A percentile compares a stretch with the other conserved stretches of the same genome.
These are phyloP conservation scores for Epicoccum nigrum DNA, from an alignment of 2,329 filamentous ascomycete genomes.

Conservation along the genomic window DNA sequence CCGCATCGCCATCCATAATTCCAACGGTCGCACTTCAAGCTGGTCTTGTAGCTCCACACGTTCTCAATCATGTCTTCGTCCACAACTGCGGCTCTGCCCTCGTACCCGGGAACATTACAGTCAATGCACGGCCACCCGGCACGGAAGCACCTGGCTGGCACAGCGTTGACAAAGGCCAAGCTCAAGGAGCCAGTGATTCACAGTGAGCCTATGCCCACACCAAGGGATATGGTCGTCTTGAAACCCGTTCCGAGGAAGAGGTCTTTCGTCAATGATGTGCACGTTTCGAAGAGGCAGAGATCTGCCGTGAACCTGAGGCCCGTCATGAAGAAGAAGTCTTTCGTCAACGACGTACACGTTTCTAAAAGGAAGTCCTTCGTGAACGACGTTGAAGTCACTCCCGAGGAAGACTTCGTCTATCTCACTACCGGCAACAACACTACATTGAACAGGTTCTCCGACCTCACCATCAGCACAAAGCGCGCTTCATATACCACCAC, in stretches of 20 bases:
- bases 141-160: conserved; percentile 13
- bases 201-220: background rate
- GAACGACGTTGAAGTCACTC: too few species aligned
- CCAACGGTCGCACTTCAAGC: conserved; percentile 4
- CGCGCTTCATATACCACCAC: conserved; percentile 31
- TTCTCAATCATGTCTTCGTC: conserved; percentile 9
- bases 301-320: background rate
- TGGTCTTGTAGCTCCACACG: conserved; percentile 1
- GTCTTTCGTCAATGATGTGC: background rate
- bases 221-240: background rate
- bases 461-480: conserved; percentile 21
- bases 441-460: conserved; percentile 13
- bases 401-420: conserved; percentile 3
- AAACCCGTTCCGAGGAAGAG: background rate
- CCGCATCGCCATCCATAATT: background rate
- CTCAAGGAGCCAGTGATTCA: conserved; percentile 6
- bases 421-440: conserved; percentile 6
- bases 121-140: conserved; percentile 11
- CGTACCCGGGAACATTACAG: conserved; percentile 9
- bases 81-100: conserved; percentile 7
- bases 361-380: too few species aligned
- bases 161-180: conserved; percentile 5
- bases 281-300: too few species aligned
- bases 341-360: conserved; percentile 1
- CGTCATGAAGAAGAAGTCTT: background rate